Percentiles rank a stretch among this genome's conserved stretches.
Evolutionary conservation across 2,329 filamentous ascomycete genomes (phyloP).

Genomic region (Pseudocercospora musae): DNA sequence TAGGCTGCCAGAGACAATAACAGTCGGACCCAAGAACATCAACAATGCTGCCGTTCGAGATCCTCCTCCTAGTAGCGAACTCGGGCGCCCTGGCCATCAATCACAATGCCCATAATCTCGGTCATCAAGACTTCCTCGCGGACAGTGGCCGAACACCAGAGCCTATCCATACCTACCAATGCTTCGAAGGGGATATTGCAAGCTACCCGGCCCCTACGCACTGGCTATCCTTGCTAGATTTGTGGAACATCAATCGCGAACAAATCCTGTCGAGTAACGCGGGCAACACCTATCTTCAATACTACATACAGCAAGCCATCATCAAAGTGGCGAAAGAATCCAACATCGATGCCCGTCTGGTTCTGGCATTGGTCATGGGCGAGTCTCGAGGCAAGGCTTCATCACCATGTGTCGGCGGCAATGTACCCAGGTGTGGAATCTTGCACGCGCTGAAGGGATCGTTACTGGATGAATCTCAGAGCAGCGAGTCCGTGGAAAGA

Average conservation of each 20-base stretch:
- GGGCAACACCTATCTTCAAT: slow-evolving; percentile 22
- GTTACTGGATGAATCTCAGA: slow-evolving; percentile 10
- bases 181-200: slow-evolving; percentile 14
- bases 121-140: background rate
- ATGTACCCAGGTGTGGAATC: slow-evolving; percentile 19
- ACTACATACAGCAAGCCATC: slow-evolving; percentile 21
- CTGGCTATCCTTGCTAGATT: slow-evolving; percentile 19
- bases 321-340: slow-evolving; percentile 11
- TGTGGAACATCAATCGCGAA: slow-evolving; percentile 25
- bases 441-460: slow-evolving; percentile 18
- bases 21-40: background rate
- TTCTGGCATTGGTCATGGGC: slow-evolving; percentile 26
- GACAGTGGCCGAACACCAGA: background rate
- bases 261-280: slow-evolving; percentile 19
- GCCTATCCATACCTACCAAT: slow-evolving; percentile 13
- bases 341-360: slow-evolving; percentile 19
- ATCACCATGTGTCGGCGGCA: slow-evolving; percentile 15
- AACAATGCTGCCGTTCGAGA: slow-evolving; percentile 6
- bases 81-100: background rate
- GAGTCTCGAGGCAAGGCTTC: slow-evolving; percentile 19
- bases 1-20: background rate
- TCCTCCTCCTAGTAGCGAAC: slow-evolving; percentile 2
- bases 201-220: background rate
- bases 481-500: slow-evolving; percentile 13
- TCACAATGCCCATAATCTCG: background rate